Evolutionary conservation across 345 rosid genomes (phyloP), one percentile per base, ranked within the genome.

Genomic region (Jatropha curcas): DNA sequence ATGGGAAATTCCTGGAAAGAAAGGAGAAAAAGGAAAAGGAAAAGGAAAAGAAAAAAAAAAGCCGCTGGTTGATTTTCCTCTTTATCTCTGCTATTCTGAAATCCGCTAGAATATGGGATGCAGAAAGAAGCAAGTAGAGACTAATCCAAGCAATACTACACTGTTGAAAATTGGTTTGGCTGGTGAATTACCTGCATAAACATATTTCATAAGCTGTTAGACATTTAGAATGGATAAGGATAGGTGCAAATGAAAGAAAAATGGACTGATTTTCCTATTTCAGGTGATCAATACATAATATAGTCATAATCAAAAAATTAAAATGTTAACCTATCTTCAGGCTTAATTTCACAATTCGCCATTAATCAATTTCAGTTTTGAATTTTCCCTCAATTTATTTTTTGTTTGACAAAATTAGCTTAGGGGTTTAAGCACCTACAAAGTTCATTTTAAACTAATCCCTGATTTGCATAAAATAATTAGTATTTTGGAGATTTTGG

Each of bases 171-270:
- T 65, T 55, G 81, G 73, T 61, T 60, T 60, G 63, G 55, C 70
- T 59, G 73, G 67, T 34, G 85, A 85, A 56, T 70, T 73, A 71
- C 86, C 91, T 87, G 86, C 85, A 77, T 12, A 58, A 50, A 45
- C 10, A 64, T 16, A 63, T 20, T 60, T n/a, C 33, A 68, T 19
- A 27, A 45, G 45, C 25, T 19, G 31, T 39, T 48, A 74, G 76
- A 67, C 22, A 28, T 4, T 13, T 28, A 1, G 56, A 67, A 41
- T 4, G 27, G 30, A 48, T 63, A 58, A 25, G 68, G 24, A 12
- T 43, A 30, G 16, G 14, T 41, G 45, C 13, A 41, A 8, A 41
- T 41, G 45, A 41, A 41, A 41, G 45, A 13, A 58, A 58, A 30
- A 58, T 3, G n/a, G 37, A 58, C n/a, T 13, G 35, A 52, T n/a